Evolutionary conservation across 1,284 basidiomycete species (phyloP), one percentile per base, ranked within the genome.

Genomic region (Pholiota adiposa): DNA sequence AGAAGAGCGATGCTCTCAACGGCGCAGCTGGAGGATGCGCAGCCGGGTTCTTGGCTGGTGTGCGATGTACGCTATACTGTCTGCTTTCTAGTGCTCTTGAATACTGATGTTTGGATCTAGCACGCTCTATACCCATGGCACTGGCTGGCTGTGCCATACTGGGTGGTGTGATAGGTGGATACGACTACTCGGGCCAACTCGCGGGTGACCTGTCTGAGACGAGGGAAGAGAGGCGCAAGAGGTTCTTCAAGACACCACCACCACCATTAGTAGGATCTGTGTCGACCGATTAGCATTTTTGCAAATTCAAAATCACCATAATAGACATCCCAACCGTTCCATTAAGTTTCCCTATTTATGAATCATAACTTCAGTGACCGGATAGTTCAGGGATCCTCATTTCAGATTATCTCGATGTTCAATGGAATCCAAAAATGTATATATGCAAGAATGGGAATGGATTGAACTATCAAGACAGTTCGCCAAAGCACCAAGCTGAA

Each of bases 1-100:
- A 89, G 76, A 91, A 85, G 67, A 83, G 94, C 65, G 96, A 97
- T 72, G 80, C 90, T 34, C 72, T 93, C 68, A 98, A 96, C 72
- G 90, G 92, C 57, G 92, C 91, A 51, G 87, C 87, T 54, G 96
- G 93, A 63, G 96, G 92, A 58, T 97, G 96, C 76, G 96, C 95
- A 52, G 94, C 95, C 57, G 96, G 96, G 51, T 93, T 97, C 75
- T 79, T 97, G 63, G 92, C 93, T 44, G 96, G 96, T 61, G 80
- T 96, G 62, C 83, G 89, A 78, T 82, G 94, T 93, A 85, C 81
- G 58, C 53, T 60, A 41, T 12, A 33, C 31, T 48, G 33, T 62
- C 61, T 56, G 34, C 38, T 40, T 36, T 66, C 29, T 63, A 8
- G 5, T 44, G 48, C 25, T 29, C 9, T 49, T 19, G 55, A 60